Evolutionary conservation across 371 early-diverging fungal species (phyloP), one percentile per base, ranked within the genome.

Genomic region (Lichtheimia hyalospora): DNA sequence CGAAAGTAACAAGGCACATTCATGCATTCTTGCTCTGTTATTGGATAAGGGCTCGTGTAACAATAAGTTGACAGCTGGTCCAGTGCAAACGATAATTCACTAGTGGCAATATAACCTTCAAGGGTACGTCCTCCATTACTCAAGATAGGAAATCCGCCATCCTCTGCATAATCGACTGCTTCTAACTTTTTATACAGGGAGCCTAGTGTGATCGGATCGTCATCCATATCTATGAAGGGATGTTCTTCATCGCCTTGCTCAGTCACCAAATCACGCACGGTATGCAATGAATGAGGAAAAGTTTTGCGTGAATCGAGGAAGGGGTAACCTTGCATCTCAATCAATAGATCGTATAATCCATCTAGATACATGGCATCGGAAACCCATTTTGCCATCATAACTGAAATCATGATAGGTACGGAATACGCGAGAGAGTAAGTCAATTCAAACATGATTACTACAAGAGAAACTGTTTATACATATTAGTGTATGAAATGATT

Each of bases 381-480:
- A 3, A 89, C 84, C 94, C 93, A 95, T 62, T 96, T 96, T 1
- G 76, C 71, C 48, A 75, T 84, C 87, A 90, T 87, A 16, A 94
- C 86, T 20, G 93, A 82, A 49, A 95, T 79, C 93, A 96, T 95
- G 49, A 95, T 87, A 1, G 96, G 96, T 53, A 79, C 58, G n/a
- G 81, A 75, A 60, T 94, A 94, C 10, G 89, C 89, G 14, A 95
- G 71, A 1, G 93, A 89, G 27, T 95, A 94, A 0, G 97, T 96
- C 40, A 97, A 75, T 72, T 97, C 97, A 75, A 96, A 93, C 95
- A 98, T 96, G 61, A 97, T 95, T 2, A 97, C 94, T 25, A 90
- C 92, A 5, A 96, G 74, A 1, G 96, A 94, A 3, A 96, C 94
- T 74, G 3, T 52, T n/a, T 14, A 54, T 34, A 8, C 1, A 34